phyloP scores from a whole-genome alignment of 345 rosid genomes.

The Populus pruinosa region DNA sequence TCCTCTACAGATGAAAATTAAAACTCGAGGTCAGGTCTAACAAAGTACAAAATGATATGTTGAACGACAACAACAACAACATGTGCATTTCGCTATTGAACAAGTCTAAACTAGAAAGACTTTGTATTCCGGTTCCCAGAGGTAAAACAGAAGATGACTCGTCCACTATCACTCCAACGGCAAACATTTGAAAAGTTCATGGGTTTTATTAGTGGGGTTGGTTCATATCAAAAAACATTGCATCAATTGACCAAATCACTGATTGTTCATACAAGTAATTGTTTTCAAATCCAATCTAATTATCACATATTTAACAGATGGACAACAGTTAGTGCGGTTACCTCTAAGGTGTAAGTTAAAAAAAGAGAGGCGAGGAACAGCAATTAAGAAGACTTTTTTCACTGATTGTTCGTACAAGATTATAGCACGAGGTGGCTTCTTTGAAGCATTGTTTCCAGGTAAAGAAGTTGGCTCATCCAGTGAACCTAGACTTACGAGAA shows the following conservation, averaged over 20 bases:
- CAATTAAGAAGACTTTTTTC: not conserved
- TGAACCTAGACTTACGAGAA: not conserved
- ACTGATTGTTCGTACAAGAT: no score
- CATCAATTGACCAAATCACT: not conserved
- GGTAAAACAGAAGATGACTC: not conserved
- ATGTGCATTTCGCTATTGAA: not conserved
- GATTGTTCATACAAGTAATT: not conserved
- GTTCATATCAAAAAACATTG: conserved; percentile 3
- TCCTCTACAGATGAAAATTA: not conserved
- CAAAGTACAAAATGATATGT: not conserved
- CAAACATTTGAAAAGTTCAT: not conserved
- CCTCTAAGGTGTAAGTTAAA: not conserved
- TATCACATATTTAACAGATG: not conserved
- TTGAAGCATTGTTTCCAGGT: not conserved
- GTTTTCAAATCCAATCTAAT: not conserved
- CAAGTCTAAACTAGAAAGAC: not conserved
- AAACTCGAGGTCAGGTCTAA: not conserved
- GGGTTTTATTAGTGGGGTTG: conserved; percentile 19
- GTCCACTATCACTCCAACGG: not conserved
- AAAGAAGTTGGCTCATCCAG: not conserved
- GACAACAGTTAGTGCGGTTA: not conserved
- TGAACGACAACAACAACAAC: not conserved
- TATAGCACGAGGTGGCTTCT: not conserved
- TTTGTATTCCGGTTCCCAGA: not conserved
- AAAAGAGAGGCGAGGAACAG: not conserved